phyloP scores from a whole-genome alignment of 2,329 filamentous ascomycete species.

The Trichoderma harzianum region DNA sequence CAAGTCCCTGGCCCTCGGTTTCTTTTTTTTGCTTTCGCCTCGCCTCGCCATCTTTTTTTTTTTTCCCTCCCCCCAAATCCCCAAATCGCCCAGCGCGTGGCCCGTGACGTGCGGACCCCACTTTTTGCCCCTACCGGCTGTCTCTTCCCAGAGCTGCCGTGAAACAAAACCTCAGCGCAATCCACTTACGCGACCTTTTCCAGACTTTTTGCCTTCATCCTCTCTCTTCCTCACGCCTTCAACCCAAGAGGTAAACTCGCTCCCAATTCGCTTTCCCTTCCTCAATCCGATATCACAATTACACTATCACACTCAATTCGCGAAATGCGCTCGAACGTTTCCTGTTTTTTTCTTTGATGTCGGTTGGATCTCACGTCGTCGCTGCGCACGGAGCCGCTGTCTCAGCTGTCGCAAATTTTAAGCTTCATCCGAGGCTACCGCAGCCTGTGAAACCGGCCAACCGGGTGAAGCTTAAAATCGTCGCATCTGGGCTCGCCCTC shows the following conservation, averaged over 20 bases:
- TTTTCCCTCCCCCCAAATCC: neutral
- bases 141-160: constrained; percentile 19
- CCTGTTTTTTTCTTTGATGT: neutral
- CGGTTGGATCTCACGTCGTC: neutral
- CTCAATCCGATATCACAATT: neutral
- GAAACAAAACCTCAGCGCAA: constrained; percentile 27
- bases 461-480: neutral
- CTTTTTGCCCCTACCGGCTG: constrained; percentile 20
- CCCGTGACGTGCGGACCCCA: constrained; percentile 23
- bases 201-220: constrained; percentile 13
- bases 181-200: constrained; percentile 25
- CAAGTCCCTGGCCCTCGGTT: neutral
- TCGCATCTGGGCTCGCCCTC: neutral
- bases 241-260: constrained; percentile 14
- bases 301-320: neutral
- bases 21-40: neutral
- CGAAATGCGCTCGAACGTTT: neutral
- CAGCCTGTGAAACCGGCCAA: neutral
- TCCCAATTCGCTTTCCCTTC: constrained; percentile 1
- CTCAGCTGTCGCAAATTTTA: constrained; percentile 2
- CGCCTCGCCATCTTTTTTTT: constrained; percentile 7
- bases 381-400: neutral
- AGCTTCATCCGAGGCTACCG: neutral
- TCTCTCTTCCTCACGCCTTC: constrained; percentile 9
- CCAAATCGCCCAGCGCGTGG: constrained; percentile 19